phyloP scores from a whole-genome alignment of 2,329 filamentous ascomycete genomes.

The Trichoderma afroharzianum region DNA sequence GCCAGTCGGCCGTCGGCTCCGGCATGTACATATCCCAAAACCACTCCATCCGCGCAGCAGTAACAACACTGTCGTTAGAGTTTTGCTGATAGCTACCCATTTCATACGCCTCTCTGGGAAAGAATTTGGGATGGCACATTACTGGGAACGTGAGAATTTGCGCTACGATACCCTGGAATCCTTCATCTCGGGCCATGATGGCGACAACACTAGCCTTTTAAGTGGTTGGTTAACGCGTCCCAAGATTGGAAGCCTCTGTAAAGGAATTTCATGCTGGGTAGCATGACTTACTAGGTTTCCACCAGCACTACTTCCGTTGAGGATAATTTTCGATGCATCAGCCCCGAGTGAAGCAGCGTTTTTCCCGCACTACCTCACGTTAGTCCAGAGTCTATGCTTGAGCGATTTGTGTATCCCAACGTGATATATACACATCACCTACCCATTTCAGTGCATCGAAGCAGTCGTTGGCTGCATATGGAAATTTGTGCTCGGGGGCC shows the following conservation, averaged over 20 bases:
- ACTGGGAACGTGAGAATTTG: not conserved
- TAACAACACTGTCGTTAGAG: not conserved
- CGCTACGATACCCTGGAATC: not conserved
- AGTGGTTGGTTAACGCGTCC: not conserved
- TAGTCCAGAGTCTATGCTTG: not conserved
- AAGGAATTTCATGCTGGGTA: not conserved
- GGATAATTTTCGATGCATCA: slow-evolving; percentile 33
- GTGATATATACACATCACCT: not conserved
- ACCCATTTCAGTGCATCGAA: not conserved
- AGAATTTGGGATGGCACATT: not conserved
- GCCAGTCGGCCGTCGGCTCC: not conserved
- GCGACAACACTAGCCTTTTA: not conserved
- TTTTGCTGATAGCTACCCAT: not conserved
- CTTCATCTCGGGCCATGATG: not conserved
- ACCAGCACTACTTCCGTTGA: slow-evolving; percentile 36
- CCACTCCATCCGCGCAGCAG: not conserved
- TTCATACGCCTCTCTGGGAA: not conserved
- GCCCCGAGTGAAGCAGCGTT: slow-evolving; percentile 25
- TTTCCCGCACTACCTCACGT: not conserved
- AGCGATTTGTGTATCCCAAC: not conserved
- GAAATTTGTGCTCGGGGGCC: not conserved
- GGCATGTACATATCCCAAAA: not conserved
- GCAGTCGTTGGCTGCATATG: not conserved
- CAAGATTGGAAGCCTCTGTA: not conserved
- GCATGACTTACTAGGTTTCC: slow-evolving; percentile 31